Conservation (phyloP, 2,329 filamentous ascomycete genomes). For the Sarocladiaceae sp. region DNA sequence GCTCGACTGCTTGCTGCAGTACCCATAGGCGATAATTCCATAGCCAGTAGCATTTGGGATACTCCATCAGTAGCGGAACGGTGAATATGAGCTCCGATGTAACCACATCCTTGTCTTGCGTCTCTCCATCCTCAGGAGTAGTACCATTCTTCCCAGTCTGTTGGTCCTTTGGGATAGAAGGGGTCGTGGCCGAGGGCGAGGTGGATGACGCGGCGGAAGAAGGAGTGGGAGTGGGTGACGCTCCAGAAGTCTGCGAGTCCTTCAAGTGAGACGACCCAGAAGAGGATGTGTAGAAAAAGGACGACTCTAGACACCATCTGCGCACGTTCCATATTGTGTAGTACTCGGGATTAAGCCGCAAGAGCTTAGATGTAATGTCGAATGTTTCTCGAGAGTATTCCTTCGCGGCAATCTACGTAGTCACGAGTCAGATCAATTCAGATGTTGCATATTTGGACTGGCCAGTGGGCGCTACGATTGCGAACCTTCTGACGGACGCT, state of each 20-base stretch:
- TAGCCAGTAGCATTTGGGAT: slow-evolving; percentile 98
- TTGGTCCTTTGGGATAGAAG: slow-evolving; percentile 39
- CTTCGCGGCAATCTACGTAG: slow-evolving; percentile 30
- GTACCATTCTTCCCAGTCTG: slow-evolving; percentile 51
- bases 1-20: slow-evolving; percentile 63
- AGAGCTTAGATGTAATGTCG: slow-evolving; percentile 65
- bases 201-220: slow-evolving; percentile 58
- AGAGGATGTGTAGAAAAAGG: slow-evolving; percentile 51
- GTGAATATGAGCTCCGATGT: slow-evolving; percentile 75
- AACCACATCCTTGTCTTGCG: slow-evolving; percentile 44
- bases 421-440: not conserved
- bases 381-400: slow-evolving; percentile 55
- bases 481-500: slow-evolving; percentile 62
- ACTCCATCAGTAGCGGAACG: slow-evolving; percentile 76
- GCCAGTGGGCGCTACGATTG: no score
- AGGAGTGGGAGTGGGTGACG: slow-evolving; percentile 52
- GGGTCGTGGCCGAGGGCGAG: slow-evolving; percentile 50
- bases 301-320: slow-evolving; percentile 62
- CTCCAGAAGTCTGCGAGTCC: slow-evolving; percentile 51
- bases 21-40: slow-evolving; percentile 95
- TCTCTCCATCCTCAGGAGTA: slow-evolving; percentile 32
- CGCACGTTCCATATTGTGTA: slow-evolving; percentile 91
- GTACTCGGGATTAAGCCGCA: slow-evolving; percentile 79
- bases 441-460: no score
- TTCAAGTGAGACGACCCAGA: slow-evolving; percentile 49